Conservation (phyloP, 1,284 basidiomycete genomes). For the Rhodofomes roseus region DNA sequence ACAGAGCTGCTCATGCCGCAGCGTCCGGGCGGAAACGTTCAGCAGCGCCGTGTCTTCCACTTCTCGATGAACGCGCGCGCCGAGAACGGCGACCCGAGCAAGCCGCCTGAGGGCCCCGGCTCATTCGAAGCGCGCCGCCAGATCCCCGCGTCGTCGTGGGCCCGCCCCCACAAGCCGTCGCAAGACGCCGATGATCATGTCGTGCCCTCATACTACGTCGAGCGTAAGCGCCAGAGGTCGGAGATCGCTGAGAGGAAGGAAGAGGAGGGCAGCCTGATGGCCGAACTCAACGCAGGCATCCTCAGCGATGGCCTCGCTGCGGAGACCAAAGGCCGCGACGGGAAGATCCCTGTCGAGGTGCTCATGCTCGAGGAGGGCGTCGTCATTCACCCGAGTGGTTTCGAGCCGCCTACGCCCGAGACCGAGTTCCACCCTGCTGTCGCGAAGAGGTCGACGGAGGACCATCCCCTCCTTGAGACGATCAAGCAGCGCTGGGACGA, state of each 20-base stretch:
- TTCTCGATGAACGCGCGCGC: background rate
- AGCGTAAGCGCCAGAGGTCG: conserved; percentile 31
- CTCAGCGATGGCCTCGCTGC: conserved; percentile 32
- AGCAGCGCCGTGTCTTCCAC: conserved; percentile 7
- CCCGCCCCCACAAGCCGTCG: conserved; percentile 23
- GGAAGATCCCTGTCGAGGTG: conserved; percentile 34
- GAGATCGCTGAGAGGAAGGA: conserved; percentile 31
- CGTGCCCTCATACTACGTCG: conserved; percentile 30
- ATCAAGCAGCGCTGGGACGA: conserved; percentile 28
- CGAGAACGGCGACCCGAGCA: conserved; percentile 1
- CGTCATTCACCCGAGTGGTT: conserved; percentile 28
- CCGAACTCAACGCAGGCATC: conserved; percentile 31
- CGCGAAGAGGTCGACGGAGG: conserved; percentile 21
- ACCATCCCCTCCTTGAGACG: conserved; percentile 20
- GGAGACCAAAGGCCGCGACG: conserved; percentile 25
- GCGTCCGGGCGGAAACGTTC: background rate
- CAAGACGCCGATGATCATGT: conserved; percentile 29
- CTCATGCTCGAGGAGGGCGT: conserved; percentile 24
- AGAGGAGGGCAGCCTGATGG: conserved; percentile 32
- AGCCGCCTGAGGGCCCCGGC: background rate
- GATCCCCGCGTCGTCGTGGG: conserved; percentile 22
- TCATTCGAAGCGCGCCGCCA: conserved; percentile 16
- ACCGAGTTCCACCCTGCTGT: conserved; percentile 24
- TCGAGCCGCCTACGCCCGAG: conserved; percentile 26
- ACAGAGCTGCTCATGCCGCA: background rate